A percentile compares a stretch with the other conserved stretches of the same genome.
Conservation (phyloP, 2,329 filamentous ascomycete species). For the Lecanoromycetidae sp. region DNA sequence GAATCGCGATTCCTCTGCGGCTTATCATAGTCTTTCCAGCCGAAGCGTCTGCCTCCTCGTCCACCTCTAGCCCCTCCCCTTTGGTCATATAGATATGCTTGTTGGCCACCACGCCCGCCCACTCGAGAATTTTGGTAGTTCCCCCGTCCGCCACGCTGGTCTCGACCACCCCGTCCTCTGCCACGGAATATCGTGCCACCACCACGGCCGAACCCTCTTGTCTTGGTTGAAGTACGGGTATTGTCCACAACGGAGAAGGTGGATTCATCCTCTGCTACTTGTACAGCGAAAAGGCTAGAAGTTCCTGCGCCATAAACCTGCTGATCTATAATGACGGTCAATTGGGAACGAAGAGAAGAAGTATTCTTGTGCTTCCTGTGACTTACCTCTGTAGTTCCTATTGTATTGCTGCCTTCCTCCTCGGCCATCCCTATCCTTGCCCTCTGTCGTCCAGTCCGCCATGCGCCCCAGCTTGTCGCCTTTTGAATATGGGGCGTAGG, state of each 20-base stretch:
- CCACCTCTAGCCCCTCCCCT: constrained; percentile 47
- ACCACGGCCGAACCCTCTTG: constrained; percentile 67
- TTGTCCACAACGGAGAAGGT: constrained; percentile 98
- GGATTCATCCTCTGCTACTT: constrained; percentile 87
- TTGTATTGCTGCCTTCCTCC: constrained; percentile 81
- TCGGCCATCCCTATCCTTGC: constrained; percentile 63
- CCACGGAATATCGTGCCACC: constrained; percentile 83
- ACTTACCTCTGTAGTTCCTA: constrained; percentile 76
- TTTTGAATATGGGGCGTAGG: constrained; percentile 96
- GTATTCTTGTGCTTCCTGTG: no score
- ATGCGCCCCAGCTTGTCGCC: constrained; percentile 97
- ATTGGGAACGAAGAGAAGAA: no score
- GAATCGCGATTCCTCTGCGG: constrained; percentile 91
- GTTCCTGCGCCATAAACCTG: constrained; percentile 91
- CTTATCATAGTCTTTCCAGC: constrained; percentile 99
- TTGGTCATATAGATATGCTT: constrained; percentile 55
- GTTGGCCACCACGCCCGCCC: constrained; percentile 53
- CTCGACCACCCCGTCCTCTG: constrained; percentile 61
- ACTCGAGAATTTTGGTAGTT: constrained; percentile 53
- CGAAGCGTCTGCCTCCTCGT: constrained; percentile 71
- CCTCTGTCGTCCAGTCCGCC: constrained; percentile 93
- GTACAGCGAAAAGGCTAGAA: constrained; percentile 76
- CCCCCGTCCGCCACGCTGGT: constrained; percentile 56
- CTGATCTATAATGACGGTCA: constrained; percentile 51
- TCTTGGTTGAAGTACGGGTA: constrained; percentile 72